These are phyloP conservation scores for Lachnellula hyalina DNA, from an alignment of 2,329 filamentous ascomycete species.

Conservation along the genomic window DNA sequence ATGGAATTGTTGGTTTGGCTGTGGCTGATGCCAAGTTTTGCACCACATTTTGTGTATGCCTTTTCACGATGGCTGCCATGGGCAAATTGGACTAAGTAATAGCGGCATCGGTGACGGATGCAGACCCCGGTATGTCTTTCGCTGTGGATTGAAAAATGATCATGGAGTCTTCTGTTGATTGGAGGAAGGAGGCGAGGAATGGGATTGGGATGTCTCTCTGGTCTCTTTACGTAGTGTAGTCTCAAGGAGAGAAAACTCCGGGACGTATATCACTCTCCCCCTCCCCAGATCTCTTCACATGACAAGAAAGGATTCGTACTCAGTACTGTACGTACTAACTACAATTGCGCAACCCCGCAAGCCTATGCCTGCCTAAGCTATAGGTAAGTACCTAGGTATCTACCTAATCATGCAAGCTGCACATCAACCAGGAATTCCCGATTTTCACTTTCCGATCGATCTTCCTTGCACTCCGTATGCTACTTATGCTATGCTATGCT, in stretches of 20 bases:
- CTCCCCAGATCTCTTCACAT: not conserved
- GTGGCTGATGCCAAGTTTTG: constrained; percentile 14
- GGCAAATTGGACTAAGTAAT: not conserved
- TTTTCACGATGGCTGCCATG: not conserved
- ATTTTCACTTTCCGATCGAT: not conserved
- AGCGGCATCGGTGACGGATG: not conserved
- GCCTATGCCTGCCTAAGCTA: not conserved
- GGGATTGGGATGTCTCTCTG: no score
- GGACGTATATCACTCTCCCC: no score
- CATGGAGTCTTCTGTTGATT: no score
- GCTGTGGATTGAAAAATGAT: no score
- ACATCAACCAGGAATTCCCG: not conserved
- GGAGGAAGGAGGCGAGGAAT: no score
- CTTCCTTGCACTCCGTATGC: no score
- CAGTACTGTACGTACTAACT: no score
- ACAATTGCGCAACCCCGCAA: not conserved
- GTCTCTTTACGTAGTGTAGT: no score
- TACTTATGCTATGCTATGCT: no score
- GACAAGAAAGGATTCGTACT: not conserved
- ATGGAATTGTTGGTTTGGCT: not conserved
- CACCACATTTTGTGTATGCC: not conserved
- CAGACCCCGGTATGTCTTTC: no score
- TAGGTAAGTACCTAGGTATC: no score
- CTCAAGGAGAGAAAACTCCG: no score
- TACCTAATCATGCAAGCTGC: not conserved